Percentiles rank a stretch among this genome's conserved stretches.
Evolutionary conservation across 164 flowering plant genomes (phyloP).

Genomic region (Macadamia tetraphylla): DNA sequence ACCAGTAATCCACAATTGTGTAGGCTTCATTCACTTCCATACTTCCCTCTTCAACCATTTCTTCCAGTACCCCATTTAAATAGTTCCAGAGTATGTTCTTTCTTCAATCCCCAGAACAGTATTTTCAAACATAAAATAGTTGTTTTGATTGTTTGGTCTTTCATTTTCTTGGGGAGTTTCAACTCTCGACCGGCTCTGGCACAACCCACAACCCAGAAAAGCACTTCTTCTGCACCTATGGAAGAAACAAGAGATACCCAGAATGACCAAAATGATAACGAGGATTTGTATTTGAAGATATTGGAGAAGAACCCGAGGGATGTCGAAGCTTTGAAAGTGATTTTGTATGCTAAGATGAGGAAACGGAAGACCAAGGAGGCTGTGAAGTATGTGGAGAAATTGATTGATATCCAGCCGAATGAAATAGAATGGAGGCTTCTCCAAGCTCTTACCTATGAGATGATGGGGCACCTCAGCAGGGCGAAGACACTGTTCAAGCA

Average conservation of each 20-base stretch:
- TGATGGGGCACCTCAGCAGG: conserved; percentile 57
- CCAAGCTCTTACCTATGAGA: conserved; percentile 78
- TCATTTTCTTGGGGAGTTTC: conserved; percentile 44
- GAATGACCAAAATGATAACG: conserved; percentile 35
- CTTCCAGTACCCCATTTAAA: conserved; percentile 9
- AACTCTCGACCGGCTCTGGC: conserved; percentile 35
- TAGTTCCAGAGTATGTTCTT: neutral
- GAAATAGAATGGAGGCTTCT: conserved; percentile 93
- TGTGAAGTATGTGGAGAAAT: conserved; percentile 62
- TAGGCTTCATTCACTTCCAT: conserved; percentile 2
- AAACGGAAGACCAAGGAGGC: conserved; percentile 60
- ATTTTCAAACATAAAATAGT: conserved; percentile 31
- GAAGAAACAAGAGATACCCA: conserved; percentile 23
- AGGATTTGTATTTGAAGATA: conserved; percentile 47
- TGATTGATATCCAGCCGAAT: conserved; percentile 63
- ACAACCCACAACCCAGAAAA: conserved; percentile 13
- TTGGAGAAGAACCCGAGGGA: conserved; percentile 62
- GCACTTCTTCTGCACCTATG: conserved; percentile 9
- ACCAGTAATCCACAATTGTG: conserved; percentile 6
- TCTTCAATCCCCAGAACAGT: conserved; percentile 9
- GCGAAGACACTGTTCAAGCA: conserved; percentile 73
- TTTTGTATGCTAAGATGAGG: conserved; percentile 70
- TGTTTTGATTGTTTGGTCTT: conserved; percentile 52
- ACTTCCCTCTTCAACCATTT: conserved; percentile 4
- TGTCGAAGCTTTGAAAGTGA: conserved; percentile 72